These are phyloP conservation scores for Alternaria sp. DNA, from an alignment of 2,329 filamentous ascomycete genomes.

Conservation along the genomic window DNA sequence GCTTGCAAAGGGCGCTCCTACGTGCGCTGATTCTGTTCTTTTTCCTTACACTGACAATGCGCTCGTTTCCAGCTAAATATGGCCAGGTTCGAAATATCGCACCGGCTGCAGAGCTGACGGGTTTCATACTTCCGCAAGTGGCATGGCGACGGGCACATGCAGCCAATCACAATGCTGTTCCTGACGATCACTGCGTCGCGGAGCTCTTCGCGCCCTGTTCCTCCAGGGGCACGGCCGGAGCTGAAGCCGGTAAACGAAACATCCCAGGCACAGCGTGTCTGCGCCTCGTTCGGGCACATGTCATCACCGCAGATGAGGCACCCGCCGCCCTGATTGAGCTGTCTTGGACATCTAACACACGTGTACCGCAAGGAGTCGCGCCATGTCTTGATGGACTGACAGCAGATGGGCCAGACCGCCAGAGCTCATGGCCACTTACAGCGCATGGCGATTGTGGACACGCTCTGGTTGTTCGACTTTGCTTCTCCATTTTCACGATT, in stretches of 20 bases:
- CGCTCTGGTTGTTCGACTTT: slow-evolving; percentile 24
- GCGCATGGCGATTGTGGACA: slow-evolving; percentile 13
- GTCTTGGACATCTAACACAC: slow-evolving; percentile 16
- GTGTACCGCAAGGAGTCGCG: slow-evolving; percentile 22
- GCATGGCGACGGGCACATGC: slow-evolving; percentile 20
- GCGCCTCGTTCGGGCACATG: slow-evolving; percentile 24
- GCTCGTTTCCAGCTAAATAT: slow-evolving; percentile 26
- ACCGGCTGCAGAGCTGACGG: slow-evolving; percentile 20
- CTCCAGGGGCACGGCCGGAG: slow-evolving; percentile 29
- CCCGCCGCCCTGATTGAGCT: slow-evolving; percentile 5
- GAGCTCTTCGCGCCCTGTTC: slow-evolving; percentile 19
- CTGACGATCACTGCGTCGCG: slow-evolving; percentile 44
- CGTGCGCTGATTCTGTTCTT: background rate
- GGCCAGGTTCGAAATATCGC: slow-evolving; percentile 23
- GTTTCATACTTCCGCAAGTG: slow-evolving; percentile 42
- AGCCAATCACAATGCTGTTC: slow-evolving; percentile 32
- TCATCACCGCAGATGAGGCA: slow-evolving; percentile 16
- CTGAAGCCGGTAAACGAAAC: slow-evolving; percentile 34
- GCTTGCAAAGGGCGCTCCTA: slow-evolving; percentile 4
- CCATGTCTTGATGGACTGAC: background rate
- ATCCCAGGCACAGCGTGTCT: slow-evolving; percentile 18
- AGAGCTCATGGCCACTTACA: slow-evolving; percentile 9
- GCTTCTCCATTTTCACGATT: slow-evolving; percentile 23
- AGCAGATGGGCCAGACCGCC: slow-evolving; percentile 11
- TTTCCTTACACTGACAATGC: slow-evolving; percentile 15